Percentiles rank a stretch among this genome's conserved stretches.
These are phyloP conservation scores for Cyanophora paradoxa DNA, from an alignment of 78 protist species.

Conservation along the genomic window DNA sequence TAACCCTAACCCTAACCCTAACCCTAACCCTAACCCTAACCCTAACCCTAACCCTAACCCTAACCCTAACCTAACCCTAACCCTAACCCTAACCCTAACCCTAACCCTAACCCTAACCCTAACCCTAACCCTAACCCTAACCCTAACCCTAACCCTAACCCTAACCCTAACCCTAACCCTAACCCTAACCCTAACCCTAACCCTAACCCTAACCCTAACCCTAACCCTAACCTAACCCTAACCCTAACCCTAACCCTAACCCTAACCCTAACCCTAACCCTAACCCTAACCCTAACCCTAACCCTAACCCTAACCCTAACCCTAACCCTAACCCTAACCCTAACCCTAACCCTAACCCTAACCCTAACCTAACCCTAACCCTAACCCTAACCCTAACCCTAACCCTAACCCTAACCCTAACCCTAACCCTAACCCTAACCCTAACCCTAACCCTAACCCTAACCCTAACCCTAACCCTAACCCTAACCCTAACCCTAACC, in stretches of 20 bases:
- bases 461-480: background rate
- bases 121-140: conserved; percentile 10
- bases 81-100: conserved; percentile 12
- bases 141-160: conserved; percentile 12
- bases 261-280: conserved; percentile 12
- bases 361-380: too few relatives aligned
- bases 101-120: conserved; percentile 11
- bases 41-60: conserved; percentile 12
- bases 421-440: background rate
- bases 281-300: conserved; percentile 10
- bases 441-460: background rate
- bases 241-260: conserved; percentile 11
- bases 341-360: too few relatives aligned
- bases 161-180: conserved; percentile 11
- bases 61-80: too few relatives aligned
- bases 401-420: conserved; percentile 10
- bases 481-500: background rate
- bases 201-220: conserved; percentile 12
- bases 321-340: conserved; percentile 11
- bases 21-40: conserved; percentile 11
- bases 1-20: conserved; percentile 10
- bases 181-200: conserved; percentile 10
- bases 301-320: conserved; percentile 11
- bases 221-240: too few relatives aligned
- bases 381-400: background rate